Percentiles rank a stretch among this genome's conserved stretches.
Evolutionary conservation across 352 stramenopile genomes (phyloP).

Genomic region (Pythium graminicola): DNA sequence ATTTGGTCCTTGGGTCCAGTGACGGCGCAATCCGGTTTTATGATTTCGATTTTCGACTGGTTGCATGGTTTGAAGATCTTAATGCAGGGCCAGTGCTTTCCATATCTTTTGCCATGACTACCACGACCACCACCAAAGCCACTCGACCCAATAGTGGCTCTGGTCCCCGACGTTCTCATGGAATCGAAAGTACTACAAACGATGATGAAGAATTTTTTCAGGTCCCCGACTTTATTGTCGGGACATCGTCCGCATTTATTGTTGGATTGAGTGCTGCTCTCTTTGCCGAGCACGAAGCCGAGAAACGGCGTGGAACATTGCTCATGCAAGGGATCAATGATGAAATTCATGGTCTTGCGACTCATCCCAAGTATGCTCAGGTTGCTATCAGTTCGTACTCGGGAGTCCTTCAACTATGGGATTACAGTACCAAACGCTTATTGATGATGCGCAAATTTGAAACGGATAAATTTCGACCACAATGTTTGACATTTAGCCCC

Average conservation of each 20-base stretch:
- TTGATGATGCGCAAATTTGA: slow-evolving; percentile 82
- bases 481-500: slow-evolving; percentile 76
- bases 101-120: slow-evolving; percentile 73
- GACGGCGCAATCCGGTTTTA: slow-evolving; percentile 91
- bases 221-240: slow-evolving; percentile 89
- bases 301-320: slow-evolving; percentile 82
- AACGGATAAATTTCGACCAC: slow-evolving; percentile 52
- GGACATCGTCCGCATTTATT: slow-evolving; percentile 81
- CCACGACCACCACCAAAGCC: not conserved
- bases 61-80: slow-evolving; percentile 93
- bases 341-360: slow-evolving; percentile 71
- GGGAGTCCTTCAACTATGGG: slow-evolving; percentile 87
- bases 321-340: slow-evolving; percentile 89
- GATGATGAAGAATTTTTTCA: slow-evolving; percentile 48
- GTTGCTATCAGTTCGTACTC: slow-evolving; percentile 79
- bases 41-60: slow-evolving; percentile 89
- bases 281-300: slow-evolving; percentile 83
- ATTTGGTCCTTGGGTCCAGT: slow-evolving; percentile 84
- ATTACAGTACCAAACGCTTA: slow-evolving; percentile 78
- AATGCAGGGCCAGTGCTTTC: slow-evolving; percentile 84
- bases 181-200: slow-evolving; percentile 1
- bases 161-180: slow-evolving; percentile 10
- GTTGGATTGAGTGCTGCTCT: slow-evolving; percentile 69
- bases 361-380: slow-evolving; percentile 65
- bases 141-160: too few species aligned